A percentile compares a stretch with the other conserved stretches of the same genome.
Conservation (phyloP, 805 yeast genomes). For the Sugiyamaella boreocaroliniensis region DNA sequence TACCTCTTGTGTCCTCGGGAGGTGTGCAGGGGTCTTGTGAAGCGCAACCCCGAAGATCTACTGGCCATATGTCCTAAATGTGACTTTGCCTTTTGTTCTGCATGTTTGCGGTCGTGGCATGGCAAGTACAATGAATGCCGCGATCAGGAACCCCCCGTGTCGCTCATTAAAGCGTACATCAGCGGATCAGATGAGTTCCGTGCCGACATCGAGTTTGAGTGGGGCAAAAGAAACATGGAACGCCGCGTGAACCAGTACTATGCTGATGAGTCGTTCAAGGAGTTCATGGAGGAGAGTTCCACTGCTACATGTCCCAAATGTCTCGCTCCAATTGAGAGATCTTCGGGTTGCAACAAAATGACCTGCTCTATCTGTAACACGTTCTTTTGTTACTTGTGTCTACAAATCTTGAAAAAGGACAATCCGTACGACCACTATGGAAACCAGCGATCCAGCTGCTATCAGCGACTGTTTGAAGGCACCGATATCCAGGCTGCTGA, state of each 20-base stretch:
- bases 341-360: slow-evolving; percentile 21
- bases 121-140: slow-evolving; percentile 18
- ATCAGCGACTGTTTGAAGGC: slow-evolving; percentile 16
- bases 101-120: slow-evolving; percentile 21
- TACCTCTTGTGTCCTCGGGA: slow-evolving; percentile 18
- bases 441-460: slow-evolving; percentile 12
- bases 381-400: slow-evolving; percentile 18
- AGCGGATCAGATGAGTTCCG: slow-evolving; percentile 11
- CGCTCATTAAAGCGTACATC: slow-evolving; percentile 13
- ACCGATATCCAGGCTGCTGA: slow-evolving; percentile 14
- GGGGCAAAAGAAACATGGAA: slow-evolving; percentile 18
- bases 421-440: slow-evolving; percentile 20
- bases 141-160: slow-evolving; percentile 11
- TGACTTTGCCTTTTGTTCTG: slow-evolving; percentile 20
- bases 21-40: slow-evolving; percentile 16
- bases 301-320: slow-evolving; percentile 17
- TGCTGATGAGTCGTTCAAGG: slow-evolving; percentile 13
- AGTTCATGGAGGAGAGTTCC: slow-evolving; percentile 13
- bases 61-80: slow-evolving; percentile 20
- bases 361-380: slow-evolving; percentile 17
- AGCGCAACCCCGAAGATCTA: slow-evolving; percentile 15
- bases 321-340: slow-evolving; percentile 16
- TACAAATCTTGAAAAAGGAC: slow-evolving; percentile 2
- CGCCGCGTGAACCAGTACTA: slow-evolving; percentile 8
- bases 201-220: slow-evolving; percentile 10